Evolutionary conservation across 1,284 basidiomycete species (phyloP), one percentile per base, ranked within the genome.

Genomic region (Porogramme epimiltina): DNA sequence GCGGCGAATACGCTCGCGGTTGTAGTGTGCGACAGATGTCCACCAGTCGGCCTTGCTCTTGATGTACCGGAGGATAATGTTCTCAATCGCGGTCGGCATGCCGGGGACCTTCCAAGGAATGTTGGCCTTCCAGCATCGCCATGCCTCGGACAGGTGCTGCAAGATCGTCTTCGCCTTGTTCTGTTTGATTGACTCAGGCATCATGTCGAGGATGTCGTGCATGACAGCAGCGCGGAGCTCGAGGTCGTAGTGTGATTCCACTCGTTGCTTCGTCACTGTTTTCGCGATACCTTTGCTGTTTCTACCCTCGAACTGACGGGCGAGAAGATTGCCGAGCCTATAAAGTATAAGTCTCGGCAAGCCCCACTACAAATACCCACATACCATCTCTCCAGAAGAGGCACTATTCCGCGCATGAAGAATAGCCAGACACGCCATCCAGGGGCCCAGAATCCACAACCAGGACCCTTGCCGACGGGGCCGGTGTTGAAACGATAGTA

Each of bases 371-470:
- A 31, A 8, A 31, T 31, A 8, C 9, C 3, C 3, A 67, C 76
- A 47, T 43, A 84, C 88, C 97, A 99, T 71, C 95, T 80, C 71
- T 99, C 96, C 11, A 99, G 84, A 6, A 99, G 81, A 13, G 97
- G 97, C 0, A 98, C 95, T 64, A 99, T 98, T 55, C 97, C 97
- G 47, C 97, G 88, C 87, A 99, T 92, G 81, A 99, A 99, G 80
- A 99, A 99, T 56, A 99, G 77, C 97, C 97, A 99, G 6, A 99
- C 97, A 47, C 97, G 85, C 97, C 97, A 99, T 28, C 96, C 97
- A 18, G 97, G 97, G 47, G 95, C 95, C 97, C 97, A 99, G 81
- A 99, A 99, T 55, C 97, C 97, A 64, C 94, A 95, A 69, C 97
- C 97, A 47, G 97, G 97, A 61, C 97, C 97, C 72, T 99, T 99